Base-by-base conservation (phyloP, 768 basidiomycete genomes). In the Hygrocybe punicea region DNA sequence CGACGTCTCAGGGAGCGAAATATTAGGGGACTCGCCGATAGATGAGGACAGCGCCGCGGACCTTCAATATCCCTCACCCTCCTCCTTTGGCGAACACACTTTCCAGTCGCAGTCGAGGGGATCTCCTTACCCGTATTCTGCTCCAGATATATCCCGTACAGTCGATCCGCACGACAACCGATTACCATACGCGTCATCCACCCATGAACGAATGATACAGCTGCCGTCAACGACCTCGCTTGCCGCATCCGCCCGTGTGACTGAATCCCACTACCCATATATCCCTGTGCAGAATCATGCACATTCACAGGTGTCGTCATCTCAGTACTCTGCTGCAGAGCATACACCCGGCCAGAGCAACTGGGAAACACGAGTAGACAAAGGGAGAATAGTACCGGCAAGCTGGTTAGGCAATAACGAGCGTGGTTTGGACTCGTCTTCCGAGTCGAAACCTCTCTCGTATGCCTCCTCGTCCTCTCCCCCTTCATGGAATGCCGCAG, bases 1-100 rank as follows among this genome's bases (percentile, higher is more conserved):
- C 10, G 63, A 60, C 54, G 53, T 57, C 37, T 51, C 58, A 7
- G 52, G 53, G 17, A 61, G 59, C 58, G 60, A 51, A 16, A 46
- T 53, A 25, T 49, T 33, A 40, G 59, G 52, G 17, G 60, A 49
- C 21, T 61, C 57, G 19, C 57, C 60, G 24, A 34, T 61, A 10
- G 60, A 61, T 11, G 60, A 61, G 23, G 46, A 56, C 7, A 29
- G 16, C 33, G 37, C 13, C 4, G 23, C 14, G 23, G 56, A 57
- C 34, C 2, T 36, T 51, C 35, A 36, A 3, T 54, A 34, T 24
- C 42, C 50, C 13, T 21, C 50, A 14, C n/a, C 45, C 10, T 55
- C 33, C 10, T 55, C 33, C 44, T 36, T 25, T 25, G 53, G 47
- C 14, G 29, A 29, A 29, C 29, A 29, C 29, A 4, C 4, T 29